These are phyloP conservation scores for Talinum fruticosum DNA, from an alignment of 148 eudicot species.

Conservation along the genomic window DNA sequence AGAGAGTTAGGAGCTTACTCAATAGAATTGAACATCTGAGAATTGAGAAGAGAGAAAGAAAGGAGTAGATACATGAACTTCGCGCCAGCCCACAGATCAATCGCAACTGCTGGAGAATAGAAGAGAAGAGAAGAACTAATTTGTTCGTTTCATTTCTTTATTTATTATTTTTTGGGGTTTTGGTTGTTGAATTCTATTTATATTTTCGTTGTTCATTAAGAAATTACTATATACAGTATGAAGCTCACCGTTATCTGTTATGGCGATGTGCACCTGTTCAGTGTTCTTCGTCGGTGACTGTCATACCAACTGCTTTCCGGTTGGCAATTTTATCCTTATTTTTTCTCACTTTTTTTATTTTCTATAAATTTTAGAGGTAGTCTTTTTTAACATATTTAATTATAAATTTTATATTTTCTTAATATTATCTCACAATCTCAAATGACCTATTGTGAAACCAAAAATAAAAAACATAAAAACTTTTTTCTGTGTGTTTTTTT, in stretches of 20 bases:
- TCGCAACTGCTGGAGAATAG: neutral
- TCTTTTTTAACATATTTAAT: too few relatives aligned
- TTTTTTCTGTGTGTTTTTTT: too few relatives aligned
- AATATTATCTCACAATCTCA: too few relatives aligned
- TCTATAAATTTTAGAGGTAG: too few relatives aligned
- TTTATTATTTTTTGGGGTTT: too few relatives aligned
- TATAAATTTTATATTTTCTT: too few relatives aligned
- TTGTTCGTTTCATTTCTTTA: neutral
- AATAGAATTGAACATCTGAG: slow-evolving; percentile 1
- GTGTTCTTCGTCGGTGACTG: neutral
- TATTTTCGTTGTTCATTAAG: neutral
- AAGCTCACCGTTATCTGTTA: neutral
- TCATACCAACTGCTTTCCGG: neutral
- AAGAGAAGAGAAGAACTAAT: neutral
- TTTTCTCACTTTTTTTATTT: too few relatives aligned
- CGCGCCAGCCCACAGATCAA: slow-evolving; percentile 26
- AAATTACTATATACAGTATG: neutral
- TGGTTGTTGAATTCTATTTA: neutral
- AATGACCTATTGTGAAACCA: too few relatives aligned
- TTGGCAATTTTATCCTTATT: too few relatives aligned
- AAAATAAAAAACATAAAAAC: too few relatives aligned
- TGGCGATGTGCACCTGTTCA: neutral
- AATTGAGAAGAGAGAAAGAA: neutral
- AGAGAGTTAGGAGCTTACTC: slow-evolving; percentile 8
- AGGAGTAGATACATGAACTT: slow-evolving; percentile 9